Conservation (phyloP, 306 rosid species). For the Herpetospermum pedunculosum region DNA sequence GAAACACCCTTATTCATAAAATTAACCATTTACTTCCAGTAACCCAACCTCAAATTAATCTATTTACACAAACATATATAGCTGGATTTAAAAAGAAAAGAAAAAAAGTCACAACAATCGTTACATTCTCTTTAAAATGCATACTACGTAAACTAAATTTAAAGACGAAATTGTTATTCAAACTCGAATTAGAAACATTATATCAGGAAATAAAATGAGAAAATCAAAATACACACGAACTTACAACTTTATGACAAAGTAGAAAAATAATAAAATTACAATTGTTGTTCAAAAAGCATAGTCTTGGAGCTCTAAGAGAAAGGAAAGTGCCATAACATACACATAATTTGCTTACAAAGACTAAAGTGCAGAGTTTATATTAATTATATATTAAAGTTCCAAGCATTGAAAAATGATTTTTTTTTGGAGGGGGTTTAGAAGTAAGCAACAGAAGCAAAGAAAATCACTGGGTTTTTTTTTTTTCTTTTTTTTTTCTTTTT, state of each 20-base stretch:
- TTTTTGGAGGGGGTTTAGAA: neutral
- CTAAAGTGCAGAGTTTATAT: slow-evolving; percentile 1
- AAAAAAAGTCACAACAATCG: no score
- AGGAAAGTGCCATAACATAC: neutral
- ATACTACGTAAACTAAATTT: neutral
- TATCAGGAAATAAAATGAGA: neutral
- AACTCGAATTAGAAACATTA: neutral
- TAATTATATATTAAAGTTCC: slow-evolving; percentile 5
- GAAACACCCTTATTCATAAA: no score
- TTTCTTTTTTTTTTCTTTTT: neutral
- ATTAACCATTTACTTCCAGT: no score
- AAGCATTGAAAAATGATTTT: neutral
- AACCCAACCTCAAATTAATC: no score
- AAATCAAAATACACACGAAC: neutral
- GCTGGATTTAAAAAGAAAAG: no score
- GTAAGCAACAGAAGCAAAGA: slow-evolving; percentile 1
- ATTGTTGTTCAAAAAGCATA: neutral
- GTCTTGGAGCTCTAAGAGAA: neutral
- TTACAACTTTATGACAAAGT: neutral
- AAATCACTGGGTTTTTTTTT: neutral
- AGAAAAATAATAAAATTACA: slow-evolving; percentile 1
- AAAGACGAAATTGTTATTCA: neutral
- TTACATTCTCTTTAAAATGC: no score
- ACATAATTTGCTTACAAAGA: neutral
- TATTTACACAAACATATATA: no score